A percentile compares a stretch with the other conserved stretches of the same genome.
phyloP scores from a whole-genome alignment of 768 basidiomycete genomes.

The Candolleomyces aberdarensis region DNA sequence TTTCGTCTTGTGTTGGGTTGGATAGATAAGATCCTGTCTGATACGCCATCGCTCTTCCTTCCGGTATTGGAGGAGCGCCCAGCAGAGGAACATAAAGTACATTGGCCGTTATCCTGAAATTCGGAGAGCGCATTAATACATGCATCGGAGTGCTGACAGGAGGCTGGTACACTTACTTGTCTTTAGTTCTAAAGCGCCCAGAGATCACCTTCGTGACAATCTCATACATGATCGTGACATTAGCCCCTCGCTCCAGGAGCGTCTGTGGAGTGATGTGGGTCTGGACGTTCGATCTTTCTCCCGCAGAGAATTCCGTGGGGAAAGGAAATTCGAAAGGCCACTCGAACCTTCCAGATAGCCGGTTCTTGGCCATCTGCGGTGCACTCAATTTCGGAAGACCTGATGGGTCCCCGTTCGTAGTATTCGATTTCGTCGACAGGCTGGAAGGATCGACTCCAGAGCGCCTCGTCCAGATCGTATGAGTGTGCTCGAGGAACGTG shows the following conservation, averaged over 20 bases:
- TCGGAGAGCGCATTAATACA: background rate
- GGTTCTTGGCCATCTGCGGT: background rate
- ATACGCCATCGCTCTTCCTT: background rate
- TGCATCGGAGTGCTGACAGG: background rate
- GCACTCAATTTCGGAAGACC: background rate
- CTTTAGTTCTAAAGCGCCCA: background rate
- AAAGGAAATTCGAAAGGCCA: background rate
- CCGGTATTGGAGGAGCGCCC: background rate
- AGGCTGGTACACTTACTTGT: background rate
- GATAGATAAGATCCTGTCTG: background rate
- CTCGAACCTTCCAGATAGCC: background rate
- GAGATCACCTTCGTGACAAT: background rate
- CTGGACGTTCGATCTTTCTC: background rate
- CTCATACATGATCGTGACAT: background rate
- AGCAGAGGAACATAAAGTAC: background rate
- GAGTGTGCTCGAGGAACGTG: conserved; percentile 26
- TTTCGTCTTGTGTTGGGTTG: background rate
- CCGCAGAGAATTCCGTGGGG: background rate
- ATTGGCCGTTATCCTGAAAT: background rate
- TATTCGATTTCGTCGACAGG: background rate
- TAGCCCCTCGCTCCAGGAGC: background rate
- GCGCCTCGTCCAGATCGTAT: background rate
- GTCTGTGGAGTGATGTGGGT: background rate
- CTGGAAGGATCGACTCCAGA: background rate
- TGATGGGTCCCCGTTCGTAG: background rate